Percentiles rank a stretch among this genome's conserved stretches.
Evolutionary conservation across 2,329 filamentous ascomycete species (phyloP).

Genomic region (Colletotrichum plurivorum): DNA sequence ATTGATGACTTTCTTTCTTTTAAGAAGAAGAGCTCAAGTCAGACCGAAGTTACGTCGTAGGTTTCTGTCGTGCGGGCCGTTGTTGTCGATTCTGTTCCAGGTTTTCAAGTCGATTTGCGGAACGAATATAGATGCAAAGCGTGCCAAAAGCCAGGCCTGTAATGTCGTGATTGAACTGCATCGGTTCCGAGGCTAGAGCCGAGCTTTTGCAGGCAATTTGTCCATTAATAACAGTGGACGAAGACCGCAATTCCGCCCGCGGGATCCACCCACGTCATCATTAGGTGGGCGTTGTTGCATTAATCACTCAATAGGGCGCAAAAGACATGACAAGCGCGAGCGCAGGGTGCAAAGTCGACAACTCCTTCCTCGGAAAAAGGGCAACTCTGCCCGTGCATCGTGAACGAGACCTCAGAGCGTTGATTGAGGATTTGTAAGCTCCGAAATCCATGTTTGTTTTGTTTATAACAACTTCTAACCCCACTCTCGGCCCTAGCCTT

Average conservation of each 20-base stretch:
- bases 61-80: no score
- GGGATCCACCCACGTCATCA: constrained; percentile 17
- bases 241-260: not conserved
- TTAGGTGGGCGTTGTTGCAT: not conserved
- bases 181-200: not conserved
- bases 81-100: no score
- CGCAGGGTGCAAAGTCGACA: not conserved
- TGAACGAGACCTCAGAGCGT: not conserved
- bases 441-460: no score
- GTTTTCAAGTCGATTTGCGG: no score
- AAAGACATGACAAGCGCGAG: constrained; percentile 1
- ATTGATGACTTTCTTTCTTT: no score
- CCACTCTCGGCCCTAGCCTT: no score
- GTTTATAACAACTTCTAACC: no score
- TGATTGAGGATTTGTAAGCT: constrained; percentile 5
- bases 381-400: constrained; percentile 7
- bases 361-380: not conserved
- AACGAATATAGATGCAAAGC: no score
- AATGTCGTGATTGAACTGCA: not conserved
- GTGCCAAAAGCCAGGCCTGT: not conserved
- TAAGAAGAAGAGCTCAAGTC: no score
- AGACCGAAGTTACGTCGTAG: no score
- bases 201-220: constrained; percentile 1
- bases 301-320: constrained; percentile 19
- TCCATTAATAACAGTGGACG: not conserved